These are phyloP conservation scores for Priceomyces carsonii DNA, from an alignment of 805 yeast species.

Conservation along the genomic window DNA sequence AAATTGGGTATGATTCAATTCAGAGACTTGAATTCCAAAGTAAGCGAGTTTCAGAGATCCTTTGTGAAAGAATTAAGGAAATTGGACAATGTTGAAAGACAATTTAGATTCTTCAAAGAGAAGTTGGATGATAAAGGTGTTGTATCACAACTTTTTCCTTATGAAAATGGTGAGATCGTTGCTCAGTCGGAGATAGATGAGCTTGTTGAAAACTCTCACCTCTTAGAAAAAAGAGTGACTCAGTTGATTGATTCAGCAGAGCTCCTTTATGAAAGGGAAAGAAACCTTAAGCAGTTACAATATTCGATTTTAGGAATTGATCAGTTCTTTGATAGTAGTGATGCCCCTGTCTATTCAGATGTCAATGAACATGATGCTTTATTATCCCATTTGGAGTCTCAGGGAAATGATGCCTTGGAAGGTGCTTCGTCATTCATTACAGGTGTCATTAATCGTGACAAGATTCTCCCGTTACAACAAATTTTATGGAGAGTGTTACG, in stretches of 20 bases:
- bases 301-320: constrained; percentile 43
- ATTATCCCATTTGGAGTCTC: constrained; percentile 40
- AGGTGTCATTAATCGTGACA: constrained; percentile 78
- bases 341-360: constrained; percentile 13
- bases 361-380: constrained; percentile 38
- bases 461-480: constrained; percentile 70
- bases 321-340: constrained; percentile 36
- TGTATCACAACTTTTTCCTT: constrained; percentile 27
- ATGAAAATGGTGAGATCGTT: constrained; percentile 23
- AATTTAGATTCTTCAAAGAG: constrained; percentile 46
- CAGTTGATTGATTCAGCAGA: constrained; percentile 73
- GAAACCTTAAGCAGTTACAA: constrained; percentile 69
- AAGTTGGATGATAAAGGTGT: constrained; percentile 54
- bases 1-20: constrained; percentile 85
- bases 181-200: constrained; percentile 71
- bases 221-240: constrained; percentile 70
- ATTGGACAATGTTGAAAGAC: constrained; percentile 87
- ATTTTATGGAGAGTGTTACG: constrained; percentile 91
- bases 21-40: constrained; percentile 76
- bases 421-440: constrained; percentile 52
- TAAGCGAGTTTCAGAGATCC: constrained; percentile 83
- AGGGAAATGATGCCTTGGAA: constrained; percentile 21
- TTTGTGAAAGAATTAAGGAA: constrained; percentile 86
- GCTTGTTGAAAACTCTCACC: constrained; percentile 57
- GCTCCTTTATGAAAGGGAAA: constrained; percentile 60